Base-by-base conservation (phyloP, 495 filamentous ascomycete species). In the Neurospora sp. region DNA sequence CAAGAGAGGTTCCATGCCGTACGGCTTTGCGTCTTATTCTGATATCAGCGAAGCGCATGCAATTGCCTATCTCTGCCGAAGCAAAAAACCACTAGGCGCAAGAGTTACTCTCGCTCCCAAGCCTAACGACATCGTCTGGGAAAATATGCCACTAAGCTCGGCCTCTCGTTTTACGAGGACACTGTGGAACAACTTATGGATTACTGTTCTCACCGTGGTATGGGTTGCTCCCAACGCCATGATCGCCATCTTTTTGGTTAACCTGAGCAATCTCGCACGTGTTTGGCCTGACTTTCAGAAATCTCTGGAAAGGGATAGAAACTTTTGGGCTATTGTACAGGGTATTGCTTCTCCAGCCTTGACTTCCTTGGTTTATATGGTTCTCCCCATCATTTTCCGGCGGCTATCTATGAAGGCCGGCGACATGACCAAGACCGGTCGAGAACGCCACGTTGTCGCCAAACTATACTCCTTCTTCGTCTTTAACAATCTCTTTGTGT, bases 381-480 rank as follows among this genome's bases (percentile, higher is more conserved):
- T 94, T 72, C 88, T 99, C 14, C 96, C 96, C 18, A 93, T 93
- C 77, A 90, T 96, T 77, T 97, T 98, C 87, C 92, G 96, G 73
- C 92, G 84, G 46, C 85, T 97, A 38, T 88, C 93, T 1, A 90
- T 93, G 59, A 85, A 85, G 73, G 91, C 90, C 27, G 96, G 96
- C 73, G 95, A 98, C 79, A 85, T 89, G 73, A 96, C 93, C 46
- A 98, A 98, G 79, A 96, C 94, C 4, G 92, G 92, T 22, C 89
- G 96, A 41, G 96, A 99, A 76, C 88, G 93, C n/a, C 94, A 98
- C 80, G 96, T 99, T 74, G 88, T 94, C 38, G 88, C 89, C 70
- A 96, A 97, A 78, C 86, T 99, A 3, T 99, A 97, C 80, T 86
- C 93, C 16, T 99, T 99, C 82, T 98, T 98, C 83, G 89, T 98